These are phyloP conservation scores for Nemania diffusa DNA, from an alignment of 2,329 filamentous ascomycete species.

Conservation along the genomic window DNA sequence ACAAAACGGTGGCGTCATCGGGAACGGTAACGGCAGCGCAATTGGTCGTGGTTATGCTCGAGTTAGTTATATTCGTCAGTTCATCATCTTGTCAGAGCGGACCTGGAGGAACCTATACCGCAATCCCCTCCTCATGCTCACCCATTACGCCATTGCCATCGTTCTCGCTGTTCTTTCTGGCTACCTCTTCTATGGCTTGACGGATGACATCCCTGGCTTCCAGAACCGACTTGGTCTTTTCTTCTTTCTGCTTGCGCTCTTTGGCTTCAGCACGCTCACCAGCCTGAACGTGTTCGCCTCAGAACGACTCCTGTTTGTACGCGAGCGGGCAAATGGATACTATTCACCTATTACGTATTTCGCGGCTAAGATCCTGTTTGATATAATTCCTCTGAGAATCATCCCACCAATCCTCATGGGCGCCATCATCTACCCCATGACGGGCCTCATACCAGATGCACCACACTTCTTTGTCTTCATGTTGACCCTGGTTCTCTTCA, in stretches of 20 bases:
- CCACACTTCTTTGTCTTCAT: constrained; percentile 91
- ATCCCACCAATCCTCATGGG: constrained; percentile 96
- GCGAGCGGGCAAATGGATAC: constrained; percentile 96
- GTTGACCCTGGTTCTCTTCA: constrained; percentile 92
- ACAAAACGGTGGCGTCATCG: constrained; percentile 60
- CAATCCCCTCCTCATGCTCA: constrained; percentile 98
- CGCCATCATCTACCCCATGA: constrained; percentile 97
- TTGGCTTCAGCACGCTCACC: constrained; percentile 95
- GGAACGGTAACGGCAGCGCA: constrained; percentile 64
- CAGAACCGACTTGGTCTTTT: constrained; percentile 97
- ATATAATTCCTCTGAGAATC: constrained; percentile 92
- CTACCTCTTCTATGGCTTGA: constrained; percentile 95
- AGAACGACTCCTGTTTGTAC: constrained; percentile 88
- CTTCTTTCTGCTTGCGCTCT: constrained; percentile 95
- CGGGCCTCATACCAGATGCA: constrained; percentile 83
- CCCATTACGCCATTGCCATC: constrained; percentile 97
- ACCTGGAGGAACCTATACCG: constrained; percentile 98
- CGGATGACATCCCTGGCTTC: constrained; percentile 96
- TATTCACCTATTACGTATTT: constrained; percentile 96
- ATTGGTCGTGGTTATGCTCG: constrained; percentile 85
- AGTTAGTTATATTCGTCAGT: constrained; percentile 82
- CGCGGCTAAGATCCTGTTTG: constrained; percentile 95
- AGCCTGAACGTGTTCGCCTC: constrained; percentile 93
- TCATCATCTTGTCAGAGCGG: constrained; percentile 85
- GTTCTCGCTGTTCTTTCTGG: constrained; percentile 92